These are phyloP conservation scores for Acanthamoeba polyphaga DNA, from an alignment of 208 protist genomes.

Conservation along the genomic window DNA sequence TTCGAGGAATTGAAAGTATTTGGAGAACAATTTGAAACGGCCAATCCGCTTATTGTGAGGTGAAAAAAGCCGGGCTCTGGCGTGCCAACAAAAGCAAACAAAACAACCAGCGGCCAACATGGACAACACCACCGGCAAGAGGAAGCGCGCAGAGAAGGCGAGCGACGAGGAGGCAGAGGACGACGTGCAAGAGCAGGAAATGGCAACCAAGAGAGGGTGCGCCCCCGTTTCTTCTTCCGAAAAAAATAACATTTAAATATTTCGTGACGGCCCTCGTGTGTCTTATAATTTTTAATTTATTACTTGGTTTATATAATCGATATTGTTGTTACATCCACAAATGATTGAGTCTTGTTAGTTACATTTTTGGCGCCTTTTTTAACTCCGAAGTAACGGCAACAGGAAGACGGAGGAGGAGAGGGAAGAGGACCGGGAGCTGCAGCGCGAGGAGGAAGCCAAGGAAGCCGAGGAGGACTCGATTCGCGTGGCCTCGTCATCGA, in stretches of 20 bases:
- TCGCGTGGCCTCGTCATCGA: neutral
- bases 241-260: too few relatives aligned
- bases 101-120: neutral
- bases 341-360: too few relatives aligned
- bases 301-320: neutral
- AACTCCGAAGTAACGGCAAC: neutral
- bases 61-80: neutral
- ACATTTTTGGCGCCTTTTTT: neutral
- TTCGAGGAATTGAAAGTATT: neutral
- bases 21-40: neutral
- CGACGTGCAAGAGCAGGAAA: neutral
- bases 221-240: neutral
- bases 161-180: neutral
- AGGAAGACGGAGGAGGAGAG: neutral
- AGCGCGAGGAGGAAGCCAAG: constrained; percentile 47
- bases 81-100: too few relatives aligned
- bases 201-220: neutral
- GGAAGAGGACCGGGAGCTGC: constrained; percentile 2
- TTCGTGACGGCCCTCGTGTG: too few relatives aligned
- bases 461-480: constrained; percentile 5
- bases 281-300: too few relatives aligned
- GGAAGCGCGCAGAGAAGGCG: neutral
- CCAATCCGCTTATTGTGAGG: too few relatives aligned
- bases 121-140: neutral
- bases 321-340: too few relatives aligned